Conservation (phyloP, 495 filamentous ascomycete genomes). For the Pyronema omphalodes region DNA sequence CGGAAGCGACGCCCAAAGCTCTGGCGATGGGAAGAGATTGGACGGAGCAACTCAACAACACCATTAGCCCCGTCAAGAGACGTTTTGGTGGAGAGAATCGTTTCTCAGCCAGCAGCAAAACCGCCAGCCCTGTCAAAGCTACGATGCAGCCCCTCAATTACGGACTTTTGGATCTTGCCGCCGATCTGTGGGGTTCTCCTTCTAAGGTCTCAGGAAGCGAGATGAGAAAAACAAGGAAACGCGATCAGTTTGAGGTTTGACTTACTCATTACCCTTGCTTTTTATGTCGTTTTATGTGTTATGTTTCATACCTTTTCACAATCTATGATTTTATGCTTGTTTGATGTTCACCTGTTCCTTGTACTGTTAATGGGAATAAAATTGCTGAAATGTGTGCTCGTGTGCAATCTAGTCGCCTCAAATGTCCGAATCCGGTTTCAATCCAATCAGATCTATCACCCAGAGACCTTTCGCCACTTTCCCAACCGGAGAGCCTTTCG, state of each 20-base stretch:
- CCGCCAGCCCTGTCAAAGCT: constrained; percentile 13
- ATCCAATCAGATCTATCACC: background rate
- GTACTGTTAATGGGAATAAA: constrained; percentile 15
- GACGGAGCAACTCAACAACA: constrained; percentile 78
- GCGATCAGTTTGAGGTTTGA: constrained; percentile 60
- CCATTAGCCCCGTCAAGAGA: constrained; percentile 52
- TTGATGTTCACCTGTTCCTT: constrained; percentile 20
- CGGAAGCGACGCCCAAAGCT: constrained; percentile 18
- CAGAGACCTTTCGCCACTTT: background rate
- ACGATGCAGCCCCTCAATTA: constrained; percentile 20
- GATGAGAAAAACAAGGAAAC: constrained; percentile 34
- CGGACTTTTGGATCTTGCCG: constrained; percentile 20
- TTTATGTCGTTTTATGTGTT: constrained; percentile 15
- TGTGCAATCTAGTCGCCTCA: constrained; percentile 1
- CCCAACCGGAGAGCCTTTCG: background rate
- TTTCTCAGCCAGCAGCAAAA: constrained; percentile 10
- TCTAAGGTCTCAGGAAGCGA: constrained; percentile 22
- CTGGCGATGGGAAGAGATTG: constrained; percentile 46
- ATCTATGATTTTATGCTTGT: constrained; percentile 10
- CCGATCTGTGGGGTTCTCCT: constrained; percentile 21
- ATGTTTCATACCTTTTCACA: constrained; percentile 18
- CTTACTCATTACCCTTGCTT: constrained; percentile 22
- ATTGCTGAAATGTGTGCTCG: constrained; percentile 3
- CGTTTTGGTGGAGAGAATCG: constrained; percentile 21
- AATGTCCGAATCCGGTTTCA: background rate